A percentile compares a stretch with the other conserved stretches of the same genome.
Conservation (phyloP, 2,329 filamentous ascomycete genomes). For the Escovopsis sp. region DNA sequence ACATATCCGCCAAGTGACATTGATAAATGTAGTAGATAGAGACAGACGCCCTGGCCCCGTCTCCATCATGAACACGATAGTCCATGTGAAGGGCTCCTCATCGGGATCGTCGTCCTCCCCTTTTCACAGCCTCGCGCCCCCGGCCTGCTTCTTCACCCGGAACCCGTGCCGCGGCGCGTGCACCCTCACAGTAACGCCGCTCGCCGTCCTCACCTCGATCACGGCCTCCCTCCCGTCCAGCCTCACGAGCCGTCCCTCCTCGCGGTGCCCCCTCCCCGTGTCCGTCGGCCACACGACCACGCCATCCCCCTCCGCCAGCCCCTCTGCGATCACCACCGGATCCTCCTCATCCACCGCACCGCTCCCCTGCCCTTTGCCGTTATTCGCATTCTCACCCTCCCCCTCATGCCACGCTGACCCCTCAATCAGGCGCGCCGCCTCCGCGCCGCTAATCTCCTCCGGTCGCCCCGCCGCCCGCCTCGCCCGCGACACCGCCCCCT, state of each 20-base stretch:
- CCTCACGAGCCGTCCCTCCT: conserved; percentile 39
- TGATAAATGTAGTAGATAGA: too few species aligned
- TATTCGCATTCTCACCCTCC: conserved; percentile 11
- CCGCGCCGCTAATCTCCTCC: conserved; percentile 33
- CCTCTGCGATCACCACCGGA: conserved; percentile 27
- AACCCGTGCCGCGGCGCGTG: conserved; percentile 50
- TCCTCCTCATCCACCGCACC: conserved; percentile 32
- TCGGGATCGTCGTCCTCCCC: too few species aligned
- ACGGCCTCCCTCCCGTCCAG: conserved; percentile 42
- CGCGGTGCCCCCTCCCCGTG: conserved; percentile 42
- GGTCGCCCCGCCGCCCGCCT: conserved; percentile 21
- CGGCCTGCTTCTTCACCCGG: conserved; percentile 23
- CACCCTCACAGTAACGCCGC: conserved; percentile 31
- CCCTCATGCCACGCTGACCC: conserved; percentile 30
- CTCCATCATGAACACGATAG: too few species aligned
- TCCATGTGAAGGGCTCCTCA: too few species aligned
- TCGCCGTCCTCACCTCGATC: conserved; percentile 32
- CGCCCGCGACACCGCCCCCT: conserved; percentile 28
- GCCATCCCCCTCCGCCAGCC: conserved; percentile 35
- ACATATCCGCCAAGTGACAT: too few species aligned
- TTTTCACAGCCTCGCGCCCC: conserved; percentile 2
- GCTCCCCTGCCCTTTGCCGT: too few species aligned
- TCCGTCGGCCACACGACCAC: conserved; percentile 50
- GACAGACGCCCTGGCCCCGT: too few species aligned
- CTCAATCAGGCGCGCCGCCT: conserved; percentile 35